Conservation (phyloP, 345 rosid species). For the Triadica sebifera region DNA sequence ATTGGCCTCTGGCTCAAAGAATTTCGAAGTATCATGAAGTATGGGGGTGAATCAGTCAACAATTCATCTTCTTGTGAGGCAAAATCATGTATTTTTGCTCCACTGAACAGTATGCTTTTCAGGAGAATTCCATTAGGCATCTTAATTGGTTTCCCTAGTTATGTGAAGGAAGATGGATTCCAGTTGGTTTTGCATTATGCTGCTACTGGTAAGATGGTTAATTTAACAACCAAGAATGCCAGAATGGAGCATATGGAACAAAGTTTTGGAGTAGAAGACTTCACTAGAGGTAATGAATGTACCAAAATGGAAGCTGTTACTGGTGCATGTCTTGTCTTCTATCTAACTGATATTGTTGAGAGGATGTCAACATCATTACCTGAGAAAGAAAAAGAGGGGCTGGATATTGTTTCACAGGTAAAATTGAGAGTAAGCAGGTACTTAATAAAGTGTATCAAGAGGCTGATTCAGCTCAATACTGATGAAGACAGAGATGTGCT, state of each 20-base stretch:
- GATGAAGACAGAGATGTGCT: constrained; percentile 35
- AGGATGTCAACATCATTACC: constrained; percentile 48
- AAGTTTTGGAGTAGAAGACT: constrained; percentile 18
- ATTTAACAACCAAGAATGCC: constrained; percentile 13
- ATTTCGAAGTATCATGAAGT: constrained; percentile 36
- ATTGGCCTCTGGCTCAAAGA: constrained; percentile 49
- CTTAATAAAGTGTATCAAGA: constrained; percentile 56
- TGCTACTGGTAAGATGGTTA: constrained; percentile 49
- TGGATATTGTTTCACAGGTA: constrained; percentile 44
- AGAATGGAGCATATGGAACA: constrained; percentile 31
- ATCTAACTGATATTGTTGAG: constrained; percentile 53
- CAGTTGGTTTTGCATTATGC: constrained; percentile 64
- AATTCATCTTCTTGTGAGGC: constrained; percentile 23
- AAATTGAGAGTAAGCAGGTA: constrained; percentile 54
- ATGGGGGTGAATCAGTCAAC: constrained; percentile 17
- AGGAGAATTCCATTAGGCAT: constrained; percentile 61
- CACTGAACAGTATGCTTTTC: constrained; percentile 37
- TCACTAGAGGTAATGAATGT: constrained; percentile 19
- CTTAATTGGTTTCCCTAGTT: constrained; percentile 42
- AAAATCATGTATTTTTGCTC: constrained; percentile 21
- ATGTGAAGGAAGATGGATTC: constrained; percentile 47
- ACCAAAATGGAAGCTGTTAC: constrained; percentile 47
- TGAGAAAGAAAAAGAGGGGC: constrained; percentile 45
- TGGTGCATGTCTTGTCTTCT: constrained; percentile 59
- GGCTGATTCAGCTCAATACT: constrained; percentile 35